Percentiles rank a stretch among this genome's conserved stretches.
These are phyloP conservation scores for Clarireedia homoeocarpa DNA, from an alignment of 2,329 filamentous ascomycete genomes.

Conservation along the genomic window DNA sequence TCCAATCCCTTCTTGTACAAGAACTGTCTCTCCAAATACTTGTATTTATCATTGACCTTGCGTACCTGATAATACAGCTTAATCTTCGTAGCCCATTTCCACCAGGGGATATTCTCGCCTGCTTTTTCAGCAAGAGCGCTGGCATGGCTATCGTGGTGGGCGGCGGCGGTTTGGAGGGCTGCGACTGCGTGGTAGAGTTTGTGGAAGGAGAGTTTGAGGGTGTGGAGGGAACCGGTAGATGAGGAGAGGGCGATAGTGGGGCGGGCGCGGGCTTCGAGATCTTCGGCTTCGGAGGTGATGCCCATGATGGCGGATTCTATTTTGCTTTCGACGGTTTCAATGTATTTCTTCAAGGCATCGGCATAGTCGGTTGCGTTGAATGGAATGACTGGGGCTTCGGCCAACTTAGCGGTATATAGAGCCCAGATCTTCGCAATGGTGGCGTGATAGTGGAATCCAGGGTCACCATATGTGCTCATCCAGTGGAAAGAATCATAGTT, in stretches of 20 bases:
- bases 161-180: slow-evolving; percentile 18
- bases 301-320: slow-evolving; percentile 19
- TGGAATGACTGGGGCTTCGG: slow-evolving; percentile 43
- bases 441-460: slow-evolving; percentile 51
- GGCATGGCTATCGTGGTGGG: slow-evolving; percentile 22
- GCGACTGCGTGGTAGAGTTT: slow-evolving; percentile 22
- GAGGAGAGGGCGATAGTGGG: slow-evolving; percentile 12
- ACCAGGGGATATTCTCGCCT: slow-evolving; percentile 61
- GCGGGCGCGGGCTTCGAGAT: slow-evolving; percentile 24
- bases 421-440: slow-evolving; percentile 48
- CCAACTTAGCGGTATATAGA: slow-evolving; percentile 40
- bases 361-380: slow-evolving; percentile 42
- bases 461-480: slow-evolving; percentile 75
- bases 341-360: slow-evolving; percentile 26
- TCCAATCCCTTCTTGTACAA: slow-evolving; percentile 70
- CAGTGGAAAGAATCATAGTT: slow-evolving; percentile 82
- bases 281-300: slow-evolving; percentile 19
- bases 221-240: slow-evolving; percentile 17
- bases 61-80: slow-evolving; percentile 47
- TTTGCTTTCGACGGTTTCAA: slow-evolving; percentile 25
- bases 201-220: slow-evolving; percentile 23
- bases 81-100: slow-evolving; percentile 63
- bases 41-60: slow-evolving; percentile 69
- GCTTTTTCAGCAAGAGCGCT: slow-evolving; percentile 34
- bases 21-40: slow-evolving; percentile 74